These are phyloP conservation scores for Limonium bicolor DNA, from an alignment of 148 eudicot species.

Conservation along the genomic window DNA sequence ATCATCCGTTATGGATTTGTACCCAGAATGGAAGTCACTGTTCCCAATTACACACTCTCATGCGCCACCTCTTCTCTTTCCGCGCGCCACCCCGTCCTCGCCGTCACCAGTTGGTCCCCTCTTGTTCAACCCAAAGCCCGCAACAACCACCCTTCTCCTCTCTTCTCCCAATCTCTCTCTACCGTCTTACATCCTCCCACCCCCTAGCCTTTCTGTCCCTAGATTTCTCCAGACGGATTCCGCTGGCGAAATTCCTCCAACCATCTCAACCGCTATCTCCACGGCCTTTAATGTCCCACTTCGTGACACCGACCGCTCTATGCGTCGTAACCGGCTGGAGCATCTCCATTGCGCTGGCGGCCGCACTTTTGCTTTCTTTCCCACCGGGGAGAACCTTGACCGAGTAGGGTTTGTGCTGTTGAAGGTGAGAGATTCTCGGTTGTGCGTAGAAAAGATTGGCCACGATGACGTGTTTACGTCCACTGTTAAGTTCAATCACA, in stretches of 20 bases:
- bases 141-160: not conserved
- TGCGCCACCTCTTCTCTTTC: conserved; percentile 23
- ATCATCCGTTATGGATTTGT: no score
- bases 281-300: conserved; percentile 8
- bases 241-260: conserved; percentile 15
- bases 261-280: conserved; percentile 18
- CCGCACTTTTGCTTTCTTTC: conserved; percentile 35
- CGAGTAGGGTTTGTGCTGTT: conserved; percentile 34
- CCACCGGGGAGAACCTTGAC: conserved; percentile 51
- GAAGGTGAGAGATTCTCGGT: conserved; percentile 10
- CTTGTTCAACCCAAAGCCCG: conserved; percentile 2
- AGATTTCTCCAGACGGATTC: conserved; percentile 25
- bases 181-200: conserved; percentile 27
- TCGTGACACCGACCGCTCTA: not conserved
- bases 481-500: conserved; percentile 13
- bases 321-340: conserved; percentile 29
- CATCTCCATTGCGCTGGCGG: conserved; percentile 22
- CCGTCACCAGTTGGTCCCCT: conserved; percentile 7
- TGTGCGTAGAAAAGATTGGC: conserved; percentile 11
- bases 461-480: conserved; percentile 15
- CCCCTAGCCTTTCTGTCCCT: conserved; percentile 31
- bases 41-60: conserved; percentile 22
- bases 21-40: conserved; percentile 33
- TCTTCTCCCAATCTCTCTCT: conserved; percentile 7
- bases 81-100: conserved; percentile 5